Conservation (phyloP, 2,329 filamentous ascomycete genomes). For the Macrophomina pseudophaseolina region DNA sequence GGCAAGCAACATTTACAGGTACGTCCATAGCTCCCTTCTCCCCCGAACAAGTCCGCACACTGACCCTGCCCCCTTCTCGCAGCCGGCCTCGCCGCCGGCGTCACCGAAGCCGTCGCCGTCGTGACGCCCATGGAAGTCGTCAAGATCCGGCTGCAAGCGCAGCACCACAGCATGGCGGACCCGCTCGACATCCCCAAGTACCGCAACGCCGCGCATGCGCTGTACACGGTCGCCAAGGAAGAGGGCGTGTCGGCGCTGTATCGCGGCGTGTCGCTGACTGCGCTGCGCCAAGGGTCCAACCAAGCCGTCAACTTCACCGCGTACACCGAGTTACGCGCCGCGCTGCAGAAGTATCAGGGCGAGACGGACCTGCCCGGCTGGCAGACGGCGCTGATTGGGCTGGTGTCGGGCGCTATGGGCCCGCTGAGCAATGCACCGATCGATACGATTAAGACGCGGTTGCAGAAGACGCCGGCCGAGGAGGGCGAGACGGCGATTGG, state of each 20-base stretch:
- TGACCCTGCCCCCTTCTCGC: background rate
- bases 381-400: constrained; percentile 88
- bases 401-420: constrained; percentile 92
- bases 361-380: constrained; percentile 78
- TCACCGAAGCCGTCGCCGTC: constrained; percentile 94
- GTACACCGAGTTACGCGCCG: constrained; percentile 89
- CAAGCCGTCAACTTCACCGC: constrained; percentile 97
- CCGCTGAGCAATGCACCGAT: constrained; percentile 96
- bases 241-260: constrained; percentile 89
- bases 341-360: constrained; percentile 74
- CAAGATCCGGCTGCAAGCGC: constrained; percentile 97
- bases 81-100: constrained; percentile 89
- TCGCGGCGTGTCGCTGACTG: constrained; percentile 91
- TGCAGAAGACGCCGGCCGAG: constrained; percentile 87
- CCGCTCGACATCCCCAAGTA: constrained; percentile 96
- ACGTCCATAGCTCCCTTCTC: constrained; percentile 34
- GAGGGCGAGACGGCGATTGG: constrained; percentile 79
- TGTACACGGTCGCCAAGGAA: constrained; percentile 89
- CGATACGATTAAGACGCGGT: constrained; percentile 96
- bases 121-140: constrained; percentile 99
- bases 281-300: constrained; percentile 92
- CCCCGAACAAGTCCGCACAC: background rate
- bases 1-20: constrained; percentile 74
- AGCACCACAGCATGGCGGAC: constrained; percentile 97
- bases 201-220: constrained; percentile 83